A percentile compares a stretch with the other conserved stretches of the same genome.
phyloP scores from a whole-genome alignment of 2,329 filamentous ascomycete species.

The Fusarium incarnatum region DNA sequence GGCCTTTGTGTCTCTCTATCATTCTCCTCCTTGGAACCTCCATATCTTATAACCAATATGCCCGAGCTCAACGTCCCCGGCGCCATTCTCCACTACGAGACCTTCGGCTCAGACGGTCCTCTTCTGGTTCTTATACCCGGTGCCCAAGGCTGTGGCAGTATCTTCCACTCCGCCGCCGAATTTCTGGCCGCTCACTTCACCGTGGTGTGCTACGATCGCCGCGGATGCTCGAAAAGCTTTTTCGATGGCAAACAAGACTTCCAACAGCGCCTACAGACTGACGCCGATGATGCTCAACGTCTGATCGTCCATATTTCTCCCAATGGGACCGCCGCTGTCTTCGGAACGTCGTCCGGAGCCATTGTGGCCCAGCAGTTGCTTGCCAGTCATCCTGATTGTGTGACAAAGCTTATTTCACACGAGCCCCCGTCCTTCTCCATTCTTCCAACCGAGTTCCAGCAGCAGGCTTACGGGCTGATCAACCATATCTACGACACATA shows the following conservation, averaged over 20 bases:
- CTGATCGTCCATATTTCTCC: not conserved
- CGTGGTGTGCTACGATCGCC: not conserved
- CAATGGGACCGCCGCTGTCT: not conserved
- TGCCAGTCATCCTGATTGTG: not conserved
- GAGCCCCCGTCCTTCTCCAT: not conserved
- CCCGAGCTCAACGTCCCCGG: not conserved
- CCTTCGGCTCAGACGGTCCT: not conserved
- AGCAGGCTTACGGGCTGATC: not conserved
- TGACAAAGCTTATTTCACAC: not conserved
- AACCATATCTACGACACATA: not conserved
- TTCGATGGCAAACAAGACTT: not conserved
- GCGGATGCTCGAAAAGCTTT: not conserved
- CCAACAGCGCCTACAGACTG: rapidly evolving
- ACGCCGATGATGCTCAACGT: not conserved
- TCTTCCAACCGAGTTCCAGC: not conserved
- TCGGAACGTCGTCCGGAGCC: not conserved
- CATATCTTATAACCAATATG: rapidly evolving
- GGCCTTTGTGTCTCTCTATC: not conserved
- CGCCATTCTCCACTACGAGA: not conserved
- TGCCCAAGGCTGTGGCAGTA: not conserved
- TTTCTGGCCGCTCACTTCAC: not conserved
- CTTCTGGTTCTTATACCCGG: not conserved
- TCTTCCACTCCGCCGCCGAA: not conserved
- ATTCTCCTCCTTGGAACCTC: not conserved
- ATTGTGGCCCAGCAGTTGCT: not conserved